Base-by-base conservation (phyloP, 2,329 filamentous ascomycete species). In the Ilyonectria robusta region DNA sequence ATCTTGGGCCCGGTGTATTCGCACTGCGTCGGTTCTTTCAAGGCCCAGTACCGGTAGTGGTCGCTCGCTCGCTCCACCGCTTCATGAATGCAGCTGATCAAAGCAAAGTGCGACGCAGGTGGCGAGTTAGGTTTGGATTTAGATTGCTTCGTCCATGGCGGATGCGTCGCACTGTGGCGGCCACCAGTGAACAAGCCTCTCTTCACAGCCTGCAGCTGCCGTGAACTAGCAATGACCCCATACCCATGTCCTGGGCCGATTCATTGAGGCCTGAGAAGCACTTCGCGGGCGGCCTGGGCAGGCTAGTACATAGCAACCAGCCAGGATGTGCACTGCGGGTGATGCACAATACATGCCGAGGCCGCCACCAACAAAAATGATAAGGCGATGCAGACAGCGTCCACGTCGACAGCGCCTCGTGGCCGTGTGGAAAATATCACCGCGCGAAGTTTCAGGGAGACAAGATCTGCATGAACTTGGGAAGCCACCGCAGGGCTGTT, bases 361-460 rank as follows among this genome's bases (percentile, higher is more conserved):
- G 51, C 15, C 42, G 59, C 59, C 59, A 56, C 42, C 59, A 62
- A 51, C 35, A 60, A 40, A 1, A 55, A 50, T 29, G 59, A 62
- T 54, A 56, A 46, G 42, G 46, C 51, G 40, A 37, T 46, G 40
- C 40, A 23, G 13, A 33, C 33, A 23, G 42, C 42, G 42, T 50
- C 42, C 42, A 48, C 46, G 29, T 17, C 15, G 33, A 29, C 21
- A 46, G 35, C 19, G 42, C 6, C 40, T 33, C 46, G 26, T 56
- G 19, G 42, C 35, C 35, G 44, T 29, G 15, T 19, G 9, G 48
- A 29, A 31, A 54, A 54, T 37, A 29, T 13, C 31, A 26, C 31
- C 21, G 26, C 37, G 35, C 40, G 31, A 35, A 50, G 44, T 46
- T 35, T 46, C 10, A 62, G 21, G 19, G 42, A 35, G 59, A 46